Evolutionary conservation across 805 yeast species (phyloP).

Genomic region (Kodamaea nitidulidarum): DNA sequence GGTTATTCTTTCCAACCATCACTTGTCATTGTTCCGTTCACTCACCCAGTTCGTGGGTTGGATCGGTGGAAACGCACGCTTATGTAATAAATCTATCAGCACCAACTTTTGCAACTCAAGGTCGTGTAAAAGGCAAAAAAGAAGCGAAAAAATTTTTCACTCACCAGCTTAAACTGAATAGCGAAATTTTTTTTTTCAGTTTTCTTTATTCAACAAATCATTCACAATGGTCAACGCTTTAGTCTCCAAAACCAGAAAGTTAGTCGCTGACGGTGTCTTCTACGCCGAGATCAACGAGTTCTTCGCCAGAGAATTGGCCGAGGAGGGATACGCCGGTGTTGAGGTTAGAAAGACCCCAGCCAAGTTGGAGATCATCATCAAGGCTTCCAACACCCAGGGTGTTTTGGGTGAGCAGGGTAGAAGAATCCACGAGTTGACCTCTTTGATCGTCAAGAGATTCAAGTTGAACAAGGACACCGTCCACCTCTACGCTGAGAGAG

Average conservation of each 20-base stretch:
- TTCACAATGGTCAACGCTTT: conserved; percentile 41
- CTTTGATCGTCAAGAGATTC: conserved; percentile 98
- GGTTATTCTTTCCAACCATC: too few species aligned
- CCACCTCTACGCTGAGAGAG: conserved; percentile 97
- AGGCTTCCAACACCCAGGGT: conserved; percentile 98
- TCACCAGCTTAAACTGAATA: not conserved
- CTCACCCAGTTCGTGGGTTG: too few species aligned
- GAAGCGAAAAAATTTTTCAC: conserved; percentile 6
- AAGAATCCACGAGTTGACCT: conserved; percentile 98
- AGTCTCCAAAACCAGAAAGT: conserved; percentile 95
- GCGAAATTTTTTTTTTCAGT: not conserved
- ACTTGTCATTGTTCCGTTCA: too few species aligned
- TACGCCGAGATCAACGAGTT: conserved; percentile 99
- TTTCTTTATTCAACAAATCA: conserved; percentile 5
- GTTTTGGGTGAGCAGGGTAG: conserved; percentile 99
- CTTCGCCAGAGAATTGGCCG: conserved; percentile 99
- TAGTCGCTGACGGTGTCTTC: conserved; percentile 99
- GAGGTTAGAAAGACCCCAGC: conserved; percentile 98
- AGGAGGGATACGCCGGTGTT: conserved; percentile 99
- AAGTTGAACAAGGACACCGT: conserved; percentile 89
- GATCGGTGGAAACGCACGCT: not conserved
- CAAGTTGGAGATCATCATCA: conserved; percentile 96
- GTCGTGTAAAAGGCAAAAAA: conserved; percentile 6
- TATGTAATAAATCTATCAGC: not conserved
- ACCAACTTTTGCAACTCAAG: not conserved